phyloP scores from a whole-genome alignment of 176 grass and related monocot genomes.

The Musa beccarii region DNA sequence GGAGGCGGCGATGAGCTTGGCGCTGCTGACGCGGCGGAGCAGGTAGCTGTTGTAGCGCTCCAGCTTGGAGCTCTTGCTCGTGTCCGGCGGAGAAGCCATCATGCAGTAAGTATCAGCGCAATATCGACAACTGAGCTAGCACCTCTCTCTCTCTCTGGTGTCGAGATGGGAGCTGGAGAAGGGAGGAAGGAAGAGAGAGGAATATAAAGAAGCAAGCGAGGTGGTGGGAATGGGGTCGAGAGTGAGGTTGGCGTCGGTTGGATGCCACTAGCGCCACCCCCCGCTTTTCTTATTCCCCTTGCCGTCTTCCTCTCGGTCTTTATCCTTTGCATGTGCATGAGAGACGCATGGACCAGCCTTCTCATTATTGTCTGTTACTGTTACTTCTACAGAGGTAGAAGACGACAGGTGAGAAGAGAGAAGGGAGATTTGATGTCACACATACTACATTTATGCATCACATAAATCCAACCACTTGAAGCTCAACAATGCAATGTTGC shows the following conservation, averaged over 20 bases:
- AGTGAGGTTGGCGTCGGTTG: not conserved
- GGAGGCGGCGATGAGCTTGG: slow-evolving; percentile 1
- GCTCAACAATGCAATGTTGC: no score
- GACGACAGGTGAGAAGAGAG: no score
- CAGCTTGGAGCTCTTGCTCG: slow-evolving; percentile 4
- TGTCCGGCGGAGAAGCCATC: slow-evolving; percentile 4
- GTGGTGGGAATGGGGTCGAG: not conserved
- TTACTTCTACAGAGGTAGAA: no score
- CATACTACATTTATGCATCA: no score
- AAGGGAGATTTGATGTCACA: no score
- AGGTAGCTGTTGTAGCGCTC: slow-evolving; percentile 10
- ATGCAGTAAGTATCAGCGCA: no score
- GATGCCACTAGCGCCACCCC: not conserved
- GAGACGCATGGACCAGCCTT: no score
- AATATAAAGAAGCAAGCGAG: not conserved
- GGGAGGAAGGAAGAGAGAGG: not conserved
- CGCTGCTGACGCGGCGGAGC: not conserved
- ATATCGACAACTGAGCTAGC: no score
- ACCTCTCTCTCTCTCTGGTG: not conserved
- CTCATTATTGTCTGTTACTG: not conserved
- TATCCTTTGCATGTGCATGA: not conserved
- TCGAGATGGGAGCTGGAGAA: not conserved
- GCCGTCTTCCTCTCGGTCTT: not conserved
- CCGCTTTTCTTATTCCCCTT: not conserved
- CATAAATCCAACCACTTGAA: no score